Percentiles rank a stretch among this genome's conserved stretches.
These are phyloP conservation scores for Pyrenopolyporus hunteri DNA, from an alignment of 495 filamentous ascomycete genomes.

Conservation along the genomic window DNA sequence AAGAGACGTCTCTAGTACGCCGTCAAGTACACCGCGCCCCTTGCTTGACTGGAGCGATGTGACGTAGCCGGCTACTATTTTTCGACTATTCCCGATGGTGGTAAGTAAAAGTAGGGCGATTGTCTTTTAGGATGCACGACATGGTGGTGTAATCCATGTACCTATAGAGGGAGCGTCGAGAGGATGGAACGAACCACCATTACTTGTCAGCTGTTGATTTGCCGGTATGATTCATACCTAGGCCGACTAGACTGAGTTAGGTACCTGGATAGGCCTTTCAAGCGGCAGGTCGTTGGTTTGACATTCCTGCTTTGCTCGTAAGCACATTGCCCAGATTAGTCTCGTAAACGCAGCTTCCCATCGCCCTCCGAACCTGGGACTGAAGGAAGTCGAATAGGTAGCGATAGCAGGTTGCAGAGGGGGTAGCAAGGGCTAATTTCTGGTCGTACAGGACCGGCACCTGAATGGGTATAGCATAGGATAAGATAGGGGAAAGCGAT, in stretches of 20 bases:
- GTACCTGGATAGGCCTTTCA: constrained; percentile 1
- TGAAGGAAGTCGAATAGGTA: constrained; percentile 16
- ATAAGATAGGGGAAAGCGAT: constrained; percentile 13
- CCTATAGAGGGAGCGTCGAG: neutral
- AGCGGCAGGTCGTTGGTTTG: constrained; percentile 15
- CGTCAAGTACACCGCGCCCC: neutral
- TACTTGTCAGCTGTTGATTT: constrained; percentile 35
- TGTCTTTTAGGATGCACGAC: constrained; percentile 15
- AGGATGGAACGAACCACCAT: constrained; percentile 6
- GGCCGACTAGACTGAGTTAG: neutral
- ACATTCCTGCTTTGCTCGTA: constrained; percentile 25
- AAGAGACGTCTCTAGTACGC: neutral
- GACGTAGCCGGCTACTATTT: constrained; percentile 6
- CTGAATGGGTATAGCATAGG: constrained; percentile 17
- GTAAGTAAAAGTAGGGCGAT: constrained; percentile 1
- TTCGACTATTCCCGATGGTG: constrained; percentile 1
- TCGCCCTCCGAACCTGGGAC: constrained; percentile 15
- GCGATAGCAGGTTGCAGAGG: constrained; percentile 19
- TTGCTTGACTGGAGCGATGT: neutral
- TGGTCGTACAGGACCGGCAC: constrained; percentile 20
- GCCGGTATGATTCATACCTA: constrained; percentile 10
- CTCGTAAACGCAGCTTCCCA: constrained; percentile 32
- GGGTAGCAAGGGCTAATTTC: constrained; percentile 19
- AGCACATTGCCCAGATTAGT: constrained; percentile 14
- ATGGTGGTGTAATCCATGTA: constrained; percentile 21